A percentile compares a stretch with the other conserved stretches of the same genome.
Evolutionary conservation across 1,284 basidiomycete species (phyloP).

Genomic region (Peniophora sp.): DNA sequence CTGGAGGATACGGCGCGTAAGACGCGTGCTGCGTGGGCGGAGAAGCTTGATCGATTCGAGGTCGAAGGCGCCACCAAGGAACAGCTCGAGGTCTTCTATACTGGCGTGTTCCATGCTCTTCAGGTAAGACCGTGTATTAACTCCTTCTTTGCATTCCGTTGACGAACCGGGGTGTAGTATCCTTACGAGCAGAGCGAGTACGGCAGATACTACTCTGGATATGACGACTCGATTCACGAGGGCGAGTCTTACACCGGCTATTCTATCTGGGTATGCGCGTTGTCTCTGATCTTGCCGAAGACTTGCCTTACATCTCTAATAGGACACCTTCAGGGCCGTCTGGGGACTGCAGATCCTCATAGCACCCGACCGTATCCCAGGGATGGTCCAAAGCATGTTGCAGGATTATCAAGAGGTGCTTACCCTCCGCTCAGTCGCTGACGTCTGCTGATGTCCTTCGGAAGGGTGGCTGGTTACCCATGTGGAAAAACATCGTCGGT

Average conservation of each 20-base stretch:
- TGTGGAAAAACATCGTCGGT: slow-evolving; percentile 88
- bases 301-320: neutral
- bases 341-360: slow-evolving; percentile 77
- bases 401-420: slow-evolving; percentile 64
- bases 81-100: slow-evolving; percentile 55
- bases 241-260: slow-evolving; percentile 74
- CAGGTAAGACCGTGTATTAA: slow-evolving; percentile 35
- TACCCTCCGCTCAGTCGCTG: neutral
- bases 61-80: slow-evolving; percentile 49
- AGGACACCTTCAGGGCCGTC: slow-evolving; percentile 75
- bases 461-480: slow-evolving; percentile 78
- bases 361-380: slow-evolving; percentile 66
- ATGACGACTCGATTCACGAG: slow-evolving; percentile 55
- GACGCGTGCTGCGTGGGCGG: slow-evolving; percentile 62
- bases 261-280: slow-evolving; percentile 62
- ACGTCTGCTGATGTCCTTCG: neutral
- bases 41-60: slow-evolving; percentile 60
- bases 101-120: slow-evolving; percentile 59
- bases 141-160: neutral
- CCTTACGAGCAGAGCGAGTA: slow-evolving; percentile 74
- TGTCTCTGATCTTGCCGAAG: neutral
- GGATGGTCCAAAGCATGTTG: slow-evolving; percentile 75
- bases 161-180: slow-evolving; percentile 40
- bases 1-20: slow-evolving; percentile 55
- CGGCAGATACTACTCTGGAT: slow-evolving; percentile 70